These are phyloP conservation scores for Austroboletus rostrupii DNA, from an alignment of 1,284 basidiomycete species.

Conservation along the genomic window DNA sequence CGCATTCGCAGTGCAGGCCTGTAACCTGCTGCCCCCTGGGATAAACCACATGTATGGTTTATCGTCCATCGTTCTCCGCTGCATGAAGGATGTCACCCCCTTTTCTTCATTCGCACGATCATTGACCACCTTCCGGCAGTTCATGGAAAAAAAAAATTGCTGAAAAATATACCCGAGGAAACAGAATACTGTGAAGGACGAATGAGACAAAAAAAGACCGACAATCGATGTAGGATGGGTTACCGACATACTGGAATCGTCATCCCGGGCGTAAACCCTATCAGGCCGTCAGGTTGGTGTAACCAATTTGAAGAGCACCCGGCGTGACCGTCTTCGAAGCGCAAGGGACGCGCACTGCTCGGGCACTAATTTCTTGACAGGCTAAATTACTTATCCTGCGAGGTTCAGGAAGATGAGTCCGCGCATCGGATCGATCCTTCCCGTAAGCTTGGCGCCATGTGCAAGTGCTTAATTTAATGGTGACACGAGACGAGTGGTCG, in stretches of 20 bases:
- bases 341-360: background rate
- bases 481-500: background rate
- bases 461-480: background rate
- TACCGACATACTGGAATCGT: background rate
- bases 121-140: too few species aligned
- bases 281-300: conserved; percentile 1
- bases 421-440: conserved; percentile 4
- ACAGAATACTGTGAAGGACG: background rate
- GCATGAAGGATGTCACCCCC: background rate
- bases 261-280: conserved; percentile 14
- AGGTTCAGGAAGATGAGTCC: background rate
- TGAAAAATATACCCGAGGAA: conserved; percentile 8
- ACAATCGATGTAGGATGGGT: background rate
- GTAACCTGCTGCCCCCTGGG: background rate
- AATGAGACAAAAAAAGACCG: background rate
- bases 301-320: conserved; percentile 3
- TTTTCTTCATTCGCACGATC: background rate
- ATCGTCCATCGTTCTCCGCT: conserved; percentile 6
- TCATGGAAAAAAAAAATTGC: too few species aligned
- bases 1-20: conserved; percentile 1
- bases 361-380: conserved; percentile 1
- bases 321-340: background rate
- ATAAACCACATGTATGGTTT: background rate
- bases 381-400: conserved; percentile 4
- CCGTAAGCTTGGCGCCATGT: background rate